Conservation (phyloP, 345 rosid genomes). For the Nephelium lappaceum region DNA sequence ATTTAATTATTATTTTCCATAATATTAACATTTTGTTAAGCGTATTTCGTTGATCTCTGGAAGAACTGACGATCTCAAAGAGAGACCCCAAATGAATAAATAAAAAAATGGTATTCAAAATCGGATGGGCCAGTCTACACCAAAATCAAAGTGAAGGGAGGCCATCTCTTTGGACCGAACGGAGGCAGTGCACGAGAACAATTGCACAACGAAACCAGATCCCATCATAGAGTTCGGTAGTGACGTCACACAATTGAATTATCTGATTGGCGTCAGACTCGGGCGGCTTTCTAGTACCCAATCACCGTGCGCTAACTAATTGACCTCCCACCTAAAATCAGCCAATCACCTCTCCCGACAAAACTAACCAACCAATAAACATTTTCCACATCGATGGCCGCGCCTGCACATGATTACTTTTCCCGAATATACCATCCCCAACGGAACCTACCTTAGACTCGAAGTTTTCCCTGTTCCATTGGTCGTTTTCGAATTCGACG, state of each 20-base stretch:
- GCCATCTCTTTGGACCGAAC: not conserved
- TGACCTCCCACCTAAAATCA: not conserved
- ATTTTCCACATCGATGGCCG: not conserved
- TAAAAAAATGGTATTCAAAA: too few species aligned
- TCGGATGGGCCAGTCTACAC: too few species aligned
- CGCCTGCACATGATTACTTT: not conserved
- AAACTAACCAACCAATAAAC: not conserved
- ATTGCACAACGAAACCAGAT: not conserved
- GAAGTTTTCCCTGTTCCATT: slow-evolving; percentile 18
- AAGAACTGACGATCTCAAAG: too few species aligned
- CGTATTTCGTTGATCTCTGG: too few species aligned
- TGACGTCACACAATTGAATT: not conserved
- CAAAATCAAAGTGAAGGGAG: not conserved
- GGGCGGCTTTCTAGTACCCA: not conserved
- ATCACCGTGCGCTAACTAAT: not conserved
- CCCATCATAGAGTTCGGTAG: not conserved
- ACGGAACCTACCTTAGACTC: not conserved
- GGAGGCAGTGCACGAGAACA: too few species aligned
- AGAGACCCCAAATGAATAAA: too few species aligned
- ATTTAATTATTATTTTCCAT: too few species aligned
- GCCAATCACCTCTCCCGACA: not conserved
- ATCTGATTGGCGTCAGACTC: not conserved
- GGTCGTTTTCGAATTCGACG: not conserved
- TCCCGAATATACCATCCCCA: not conserved
- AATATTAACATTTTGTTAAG: too few species aligned